These are phyloP conservation scores for Eucalyptus viminalis DNA, from an alignment of 345 rosid species.

Conservation along the genomic window DNA sequence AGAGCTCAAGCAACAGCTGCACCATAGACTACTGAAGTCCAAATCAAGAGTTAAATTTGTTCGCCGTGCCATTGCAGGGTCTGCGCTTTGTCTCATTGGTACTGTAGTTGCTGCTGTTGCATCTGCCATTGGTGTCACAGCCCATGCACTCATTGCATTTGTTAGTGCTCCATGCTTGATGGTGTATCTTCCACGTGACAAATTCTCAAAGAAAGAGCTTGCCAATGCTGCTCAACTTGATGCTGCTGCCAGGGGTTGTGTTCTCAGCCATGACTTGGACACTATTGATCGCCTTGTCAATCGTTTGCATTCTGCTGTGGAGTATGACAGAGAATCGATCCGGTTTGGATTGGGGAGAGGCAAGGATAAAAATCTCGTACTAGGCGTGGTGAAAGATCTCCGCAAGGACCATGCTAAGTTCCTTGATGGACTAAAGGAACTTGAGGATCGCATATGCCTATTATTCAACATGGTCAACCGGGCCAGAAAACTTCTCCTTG, in stretches of 20 bases:
- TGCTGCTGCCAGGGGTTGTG: slow-evolving; percentile 50
- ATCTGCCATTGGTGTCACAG: slow-evolving; percentile 28
- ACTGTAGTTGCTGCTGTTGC: slow-evolving; percentile 22
- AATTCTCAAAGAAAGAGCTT: slow-evolving; percentile 40
- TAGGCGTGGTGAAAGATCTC: slow-evolving; percentile 41
- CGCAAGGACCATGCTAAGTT: slow-evolving; percentile 28
- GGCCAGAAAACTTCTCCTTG: slow-evolving; percentile 38
- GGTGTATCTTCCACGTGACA: slow-evolving; percentile 17
- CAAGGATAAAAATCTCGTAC: slow-evolving; percentile 25
- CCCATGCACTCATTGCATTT: slow-evolving; percentile 45
- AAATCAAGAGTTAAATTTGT: slow-evolving; percentile 35
- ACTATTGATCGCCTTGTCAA: slow-evolving; percentile 51
- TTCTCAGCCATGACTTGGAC: slow-evolving; percentile 34
- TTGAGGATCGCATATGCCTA: slow-evolving; percentile 52
- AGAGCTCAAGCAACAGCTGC: slow-evolving; percentile 42
- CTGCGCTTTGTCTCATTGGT: slow-evolving; percentile 41
- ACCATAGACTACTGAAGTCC: slow-evolving; percentile 36
- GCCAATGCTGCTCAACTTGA: slow-evolving; percentile 47
- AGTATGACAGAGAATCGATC: slow-evolving; percentile 34
- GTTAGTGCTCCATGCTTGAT: slow-evolving; percentile 36
- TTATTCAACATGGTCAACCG: slow-evolving; percentile 50
- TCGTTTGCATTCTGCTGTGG: slow-evolving; percentile 30
- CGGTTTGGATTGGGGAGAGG: slow-evolving; percentile 43
- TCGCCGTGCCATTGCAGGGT: slow-evolving; percentile 28
- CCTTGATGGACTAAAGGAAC: slow-evolving; percentile 30